Evolutionary conservation across 1,284 basidiomycete genomes (phyloP).

Genomic region (Tilletia indica): DNA sequence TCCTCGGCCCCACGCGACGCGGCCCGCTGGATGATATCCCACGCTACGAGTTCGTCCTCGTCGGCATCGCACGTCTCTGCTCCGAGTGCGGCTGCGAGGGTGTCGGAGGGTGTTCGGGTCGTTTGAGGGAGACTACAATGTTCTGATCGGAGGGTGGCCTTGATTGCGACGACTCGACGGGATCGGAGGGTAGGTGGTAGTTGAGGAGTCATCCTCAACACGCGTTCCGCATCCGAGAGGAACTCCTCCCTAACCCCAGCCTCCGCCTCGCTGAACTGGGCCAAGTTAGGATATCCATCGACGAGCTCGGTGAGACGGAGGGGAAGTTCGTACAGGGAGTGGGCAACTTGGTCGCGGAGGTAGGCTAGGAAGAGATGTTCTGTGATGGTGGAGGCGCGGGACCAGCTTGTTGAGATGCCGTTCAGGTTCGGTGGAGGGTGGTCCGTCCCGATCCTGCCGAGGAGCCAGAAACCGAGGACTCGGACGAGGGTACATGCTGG

Average conservation of each 20-base stretch:
- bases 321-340: slow-evolving; percentile 37
- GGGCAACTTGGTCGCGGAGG: slow-evolving; percentile 35
- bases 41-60: slow-evolving; percentile 21
- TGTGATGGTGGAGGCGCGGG: slow-evolving; percentile 23
- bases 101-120: slow-evolving; percentile 28
- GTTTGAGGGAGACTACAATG: slow-evolving; percentile 29
- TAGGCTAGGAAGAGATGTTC: slow-evolving; percentile 45
- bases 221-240: slow-evolving; percentile 9
- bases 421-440: slow-evolving; percentile 35
- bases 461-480: slow-evolving; percentile 41
- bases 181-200: slow-evolving; percentile 28
- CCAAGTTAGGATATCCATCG: slow-evolving; percentile 31
- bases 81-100: slow-evolving; percentile 32
- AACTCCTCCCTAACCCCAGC: not conserved
- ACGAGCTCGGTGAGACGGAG: slow-evolving; percentile 39
- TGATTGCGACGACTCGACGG: slow-evolving; percentile 25
- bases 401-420: slow-evolving; percentile 22
- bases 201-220: slow-evolving; percentile 18
- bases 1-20: not conserved
- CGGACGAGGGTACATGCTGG: slow-evolving; percentile 33
- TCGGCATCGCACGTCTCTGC: slow-evolving; percentile 25
- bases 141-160: slow-evolving; percentile 36
- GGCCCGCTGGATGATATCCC: slow-evolving; percentile 13
- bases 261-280: not conserved
- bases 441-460: slow-evolving; percentile 36